These are phyloP conservation scores for Colletotrichum tofieldiae DNA, from an alignment of 2,329 filamentous ascomycete species.

Conservation along the genomic window DNA sequence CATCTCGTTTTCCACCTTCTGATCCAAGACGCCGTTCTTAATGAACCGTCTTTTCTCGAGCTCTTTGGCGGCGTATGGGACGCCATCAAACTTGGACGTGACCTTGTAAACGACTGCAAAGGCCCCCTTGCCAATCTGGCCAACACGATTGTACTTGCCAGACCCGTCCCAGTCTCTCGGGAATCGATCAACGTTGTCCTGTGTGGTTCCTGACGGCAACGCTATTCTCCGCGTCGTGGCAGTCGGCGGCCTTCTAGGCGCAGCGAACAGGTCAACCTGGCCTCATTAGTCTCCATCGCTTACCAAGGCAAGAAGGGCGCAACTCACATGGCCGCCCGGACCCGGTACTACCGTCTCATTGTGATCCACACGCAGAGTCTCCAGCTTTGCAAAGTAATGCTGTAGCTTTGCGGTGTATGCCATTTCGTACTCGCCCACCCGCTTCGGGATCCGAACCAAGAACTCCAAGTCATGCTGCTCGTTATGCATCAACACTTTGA, in stretches of 20 bases:
- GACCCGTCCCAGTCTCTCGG: slow-evolving; percentile 86
- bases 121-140: slow-evolving; percentile 89
- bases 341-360: slow-evolving; percentile 65
- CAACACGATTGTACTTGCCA: slow-evolving; percentile 85
- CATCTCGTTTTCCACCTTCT: slow-evolving; percentile 97
- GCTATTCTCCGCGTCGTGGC: slow-evolving; percentile 43
- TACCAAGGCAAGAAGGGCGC: not conserved
- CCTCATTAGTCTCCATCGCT: slow-evolving; percentile 14
- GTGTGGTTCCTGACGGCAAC: slow-evolving; percentile 45
- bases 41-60: slow-evolving; percentile 94
- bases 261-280: slow-evolving; percentile 51
- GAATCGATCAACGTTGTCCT: slow-evolving; percentile 55
- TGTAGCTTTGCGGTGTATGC: slow-evolving; percentile 79
- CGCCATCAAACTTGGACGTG: slow-evolving; percentile 86
- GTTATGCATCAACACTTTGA: slow-evolving; percentile 76
- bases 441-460: slow-evolving; percentile 85
- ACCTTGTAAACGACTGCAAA: slow-evolving; percentile 96
- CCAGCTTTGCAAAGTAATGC: slow-evolving; percentile 71
- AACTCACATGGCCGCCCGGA: slow-evolving; percentile 63
- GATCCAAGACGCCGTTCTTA: slow-evolving; percentile 90
- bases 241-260: slow-evolving; percentile 25
- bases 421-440: slow-evolving; percentile 76
- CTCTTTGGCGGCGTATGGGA: slow-evolving; percentile 92
- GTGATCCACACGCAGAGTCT: slow-evolving; percentile 50
- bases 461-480: slow-evolving; percentile 78